Evolutionary conservation across 2,329 filamentous ascomycete species (phyloP), one percentile per base, ranked within the genome.

Genomic region (Claviceps africana): DNA sequence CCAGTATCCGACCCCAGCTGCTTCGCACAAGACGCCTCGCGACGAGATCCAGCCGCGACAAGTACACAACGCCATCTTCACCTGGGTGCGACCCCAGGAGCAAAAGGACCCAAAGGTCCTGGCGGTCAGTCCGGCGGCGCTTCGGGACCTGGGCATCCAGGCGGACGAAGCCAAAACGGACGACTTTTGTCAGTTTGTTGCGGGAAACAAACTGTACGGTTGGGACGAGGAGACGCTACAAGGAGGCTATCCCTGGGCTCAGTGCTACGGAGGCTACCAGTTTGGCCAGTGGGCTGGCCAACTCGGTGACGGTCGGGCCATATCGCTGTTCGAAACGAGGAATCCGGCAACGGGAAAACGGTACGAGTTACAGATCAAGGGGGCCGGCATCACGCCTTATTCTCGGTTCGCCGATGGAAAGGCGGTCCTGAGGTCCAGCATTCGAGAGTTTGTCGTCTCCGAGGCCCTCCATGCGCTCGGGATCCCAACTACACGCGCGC

Each of bases 381-480:
- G 93, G 25, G 93, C 93, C 17, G 93, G 93, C 5, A 72, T 85
- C 61, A 98, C 93, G 4, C 93, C 93, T 0, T 98, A 98, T 70
- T 95, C 88, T 40, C 84, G 93, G 3, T 98, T 98, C 59, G 93
- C 93, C 25, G 93, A 98, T 65, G 93, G 93, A 31, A 91, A 93
- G 65, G 93, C 93, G 1, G 93, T 98, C 2, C 72, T 98, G 50
- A 76, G 93, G 55, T 95, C 88, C 30, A 95, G 88, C 62, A 95
- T 98, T 59, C 79, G 93, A 55, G 93, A 98, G 70, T 98, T 93
- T 60, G 73, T 98, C 44, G 90, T 95, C 21, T 94, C 86, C 48
- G 93, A 98, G 72, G 82, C 84, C 28, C 77, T 98, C 44, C 81
- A 96, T 65, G 88, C 89, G 0, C 77, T 98, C 2, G 75, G 79